These are phyloP conservation scores for Lachnellula subtilissima DNA, from an alignment of 2,329 filamentous ascomycete species.

Conservation along the genomic window DNA sequence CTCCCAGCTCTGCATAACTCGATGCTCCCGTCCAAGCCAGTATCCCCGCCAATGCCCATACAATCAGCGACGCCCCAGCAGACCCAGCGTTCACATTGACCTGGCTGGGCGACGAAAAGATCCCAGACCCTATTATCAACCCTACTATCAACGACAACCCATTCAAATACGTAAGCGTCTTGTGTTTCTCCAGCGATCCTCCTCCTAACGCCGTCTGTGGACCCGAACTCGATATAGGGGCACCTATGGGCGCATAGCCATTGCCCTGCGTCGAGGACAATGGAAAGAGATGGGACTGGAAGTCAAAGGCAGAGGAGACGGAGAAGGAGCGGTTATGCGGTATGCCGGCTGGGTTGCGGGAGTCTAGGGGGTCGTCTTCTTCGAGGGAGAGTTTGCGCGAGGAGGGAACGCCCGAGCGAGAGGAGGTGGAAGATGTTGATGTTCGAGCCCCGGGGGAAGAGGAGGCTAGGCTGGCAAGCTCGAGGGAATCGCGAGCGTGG, in stretches of 20 bases:
- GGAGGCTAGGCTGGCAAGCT: slow-evolving; percentile 90
- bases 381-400: slow-evolving; percentile 86
- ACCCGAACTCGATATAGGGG: slow-evolving; percentile 58
- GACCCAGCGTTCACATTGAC: slow-evolving; percentile 90
- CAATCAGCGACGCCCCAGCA: slow-evolving; percentile 81
- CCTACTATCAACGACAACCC: slow-evolving; percentile 87
- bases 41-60: slow-evolving; percentile 87
- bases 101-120: slow-evolving; percentile 91
- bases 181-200: slow-evolving; percentile 87
- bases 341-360: slow-evolving; percentile 47
- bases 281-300: slow-evolving; percentile 87
- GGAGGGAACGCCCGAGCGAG: slow-evolving; percentile 81
- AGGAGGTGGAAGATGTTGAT: slow-evolving; percentile 66
- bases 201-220: slow-evolving; percentile 57
- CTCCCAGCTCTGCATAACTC: slow-evolving; percentile 92
- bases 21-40: slow-evolving; percentile 94
- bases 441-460: slow-evolving; percentile 63
- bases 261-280: slow-evolving; percentile 73
- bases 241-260: slow-evolving; percentile 81
- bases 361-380: slow-evolving; percentile 74
- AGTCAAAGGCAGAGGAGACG: slow-evolving; percentile 90
- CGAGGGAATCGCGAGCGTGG: slow-evolving; percentile 75
- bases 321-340: slow-evolving; percentile 70
- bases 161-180: slow-evolving; percentile 92
- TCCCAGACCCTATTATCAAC: slow-evolving; percentile 91